A percentile compares a stretch with the other conserved stretches of the same genome.
Evolutionary conservation across 2,329 filamentous ascomycete species (phyloP).

Genomic region (Penicillium sp.): DNA sequence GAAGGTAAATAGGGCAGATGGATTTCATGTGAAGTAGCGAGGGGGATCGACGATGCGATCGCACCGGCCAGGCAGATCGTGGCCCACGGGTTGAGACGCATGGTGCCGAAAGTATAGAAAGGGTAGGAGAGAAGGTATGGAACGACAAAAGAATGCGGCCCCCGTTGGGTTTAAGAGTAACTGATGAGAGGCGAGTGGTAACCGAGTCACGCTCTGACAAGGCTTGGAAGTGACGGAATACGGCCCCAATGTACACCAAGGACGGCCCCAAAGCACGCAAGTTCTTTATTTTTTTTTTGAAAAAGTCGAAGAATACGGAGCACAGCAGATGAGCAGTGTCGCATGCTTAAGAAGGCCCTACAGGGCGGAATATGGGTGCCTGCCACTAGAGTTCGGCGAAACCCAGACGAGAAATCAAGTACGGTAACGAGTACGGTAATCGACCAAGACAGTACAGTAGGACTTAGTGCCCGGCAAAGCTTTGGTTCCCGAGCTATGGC

Average conservation of each 20-base stretch:
- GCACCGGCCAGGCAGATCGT: constrained; percentile 12
- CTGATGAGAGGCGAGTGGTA: background rate
- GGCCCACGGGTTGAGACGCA: constrained; percentile 16
- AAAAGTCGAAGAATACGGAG: background rate
- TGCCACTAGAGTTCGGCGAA: constrained; percentile 2
- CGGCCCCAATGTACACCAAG: background rate
- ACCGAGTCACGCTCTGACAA: background rate
- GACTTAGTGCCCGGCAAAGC: background rate
- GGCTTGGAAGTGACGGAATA: background rate
- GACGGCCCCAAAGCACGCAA: background rate
- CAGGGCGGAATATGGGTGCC: constrained; percentile 8
- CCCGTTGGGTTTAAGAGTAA: background rate
- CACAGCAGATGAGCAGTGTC: background rate
- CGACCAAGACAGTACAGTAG: no score
- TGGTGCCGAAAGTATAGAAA: constrained; percentile 4
- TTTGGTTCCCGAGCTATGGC: background rate
- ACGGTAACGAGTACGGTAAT: background rate
- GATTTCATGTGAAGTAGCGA: constrained; percentile 13
- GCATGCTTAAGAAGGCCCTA: background rate
- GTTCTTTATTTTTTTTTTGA: no score
- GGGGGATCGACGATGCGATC: constrained; percentile 14
- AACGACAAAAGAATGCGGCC: background rate
- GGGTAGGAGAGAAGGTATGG: background rate
- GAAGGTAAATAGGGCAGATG: constrained; percentile 21
- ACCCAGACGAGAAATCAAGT: background rate